Base-by-base conservation (phyloP, 306 rosid species). In the Dalbergia oliveri region DNA sequence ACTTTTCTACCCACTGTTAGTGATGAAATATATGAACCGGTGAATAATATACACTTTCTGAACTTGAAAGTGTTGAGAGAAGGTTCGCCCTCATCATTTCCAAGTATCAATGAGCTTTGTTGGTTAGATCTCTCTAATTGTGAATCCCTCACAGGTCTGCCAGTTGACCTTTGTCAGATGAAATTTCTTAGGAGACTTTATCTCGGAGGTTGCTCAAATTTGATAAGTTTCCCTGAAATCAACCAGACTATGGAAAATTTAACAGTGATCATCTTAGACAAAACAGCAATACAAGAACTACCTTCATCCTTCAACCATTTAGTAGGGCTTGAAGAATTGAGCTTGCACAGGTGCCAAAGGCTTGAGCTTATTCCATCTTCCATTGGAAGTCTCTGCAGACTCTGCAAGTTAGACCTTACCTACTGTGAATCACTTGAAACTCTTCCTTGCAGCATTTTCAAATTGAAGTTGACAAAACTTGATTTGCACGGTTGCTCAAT, bases 401-500 rank as follows among this genome's bases (percentile, higher is more conserved):
- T 81, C 15, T 3, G 16, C 35, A 66, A 37, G 68, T 65, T 80
- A 18, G 50, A 64, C 23, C 68, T 80, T 72, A 37, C 51, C 15
- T 0, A 5, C 39, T 80, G 84, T 73, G 62, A 41, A 54, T 80
- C 75, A 43, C 75, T 80, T 64, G 43, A 79, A 57, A 78, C 49
- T 78, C 9, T 68, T 78, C 82, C 76, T 0, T 57, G 76, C 61
- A 78, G 50, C 69, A 44, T 78, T 78, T 78, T 67, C 69, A 78
- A 67, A 16, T 43, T 78, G 69, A 78, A 58, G 39, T 56, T 72
- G 73, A 11, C 51, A 19, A 7, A n/a, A 53, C 79, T 80, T 44
- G 31, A 72, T 80, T 80, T 80, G 15, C 2, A 16, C 0, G 84
- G 68, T 54, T 80, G 67, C 79, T 51, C 74, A 31, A 80, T 15